phyloP scores from a whole-genome alignment of 176 grass and related monocot species.

The Coix lacrymajobi region DNA sequence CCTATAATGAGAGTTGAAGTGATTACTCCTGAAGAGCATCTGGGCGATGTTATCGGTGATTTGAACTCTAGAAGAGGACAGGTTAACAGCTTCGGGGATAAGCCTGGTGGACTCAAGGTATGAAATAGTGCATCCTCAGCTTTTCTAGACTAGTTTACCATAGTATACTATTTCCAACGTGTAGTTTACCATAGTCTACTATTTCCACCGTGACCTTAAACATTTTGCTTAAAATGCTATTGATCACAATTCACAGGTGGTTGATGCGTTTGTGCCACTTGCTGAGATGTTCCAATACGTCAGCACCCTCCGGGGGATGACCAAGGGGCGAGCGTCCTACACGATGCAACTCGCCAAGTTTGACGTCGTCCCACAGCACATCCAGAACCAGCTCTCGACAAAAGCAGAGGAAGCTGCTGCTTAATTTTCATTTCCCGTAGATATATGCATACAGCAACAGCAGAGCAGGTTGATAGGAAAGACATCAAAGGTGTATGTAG shows the following conservation, averaged over 20 bases:
- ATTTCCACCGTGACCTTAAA: not conserved
- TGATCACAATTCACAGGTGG: slow-evolving; percentile 37
- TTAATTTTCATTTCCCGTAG: slow-evolving; percentile 35
- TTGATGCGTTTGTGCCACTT: slow-evolving; percentile 81
- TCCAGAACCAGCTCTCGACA: slow-evolving; percentile 72
- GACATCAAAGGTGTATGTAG: slow-evolving; percentile 39
- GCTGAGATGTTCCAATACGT: slow-evolving; percentile 99
- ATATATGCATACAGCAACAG: slow-evolving; percentile 10
- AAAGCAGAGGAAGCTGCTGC: slow-evolving; percentile 67
- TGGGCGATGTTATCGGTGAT: slow-evolving; percentile 99
- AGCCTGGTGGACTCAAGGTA: slow-evolving; percentile 98
- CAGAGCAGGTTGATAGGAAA: slow-evolving; percentile 31
- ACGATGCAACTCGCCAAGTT: slow-evolving; percentile 94
- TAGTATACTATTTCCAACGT: not conserved
- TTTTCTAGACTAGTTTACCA: not conserved
- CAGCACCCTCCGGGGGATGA: slow-evolving; percentile 81
- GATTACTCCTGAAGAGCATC: slow-evolving; percentile 94
- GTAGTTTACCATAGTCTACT: not conserved
- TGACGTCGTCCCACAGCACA: slow-evolving; percentile 79
- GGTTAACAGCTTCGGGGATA: slow-evolving; percentile 88
- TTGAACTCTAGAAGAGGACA: slow-evolving; percentile 96
- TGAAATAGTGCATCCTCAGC: slow-evolving; percentile 9
- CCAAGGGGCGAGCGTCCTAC: slow-evolving; percentile 91
- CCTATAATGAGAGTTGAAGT: slow-evolving; percentile 97
- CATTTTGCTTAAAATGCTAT: slow-evolving; percentile 1